phyloP scores from a whole-genome alignment of 306 rosid species.

The Vachellia pachyceras region DNA sequence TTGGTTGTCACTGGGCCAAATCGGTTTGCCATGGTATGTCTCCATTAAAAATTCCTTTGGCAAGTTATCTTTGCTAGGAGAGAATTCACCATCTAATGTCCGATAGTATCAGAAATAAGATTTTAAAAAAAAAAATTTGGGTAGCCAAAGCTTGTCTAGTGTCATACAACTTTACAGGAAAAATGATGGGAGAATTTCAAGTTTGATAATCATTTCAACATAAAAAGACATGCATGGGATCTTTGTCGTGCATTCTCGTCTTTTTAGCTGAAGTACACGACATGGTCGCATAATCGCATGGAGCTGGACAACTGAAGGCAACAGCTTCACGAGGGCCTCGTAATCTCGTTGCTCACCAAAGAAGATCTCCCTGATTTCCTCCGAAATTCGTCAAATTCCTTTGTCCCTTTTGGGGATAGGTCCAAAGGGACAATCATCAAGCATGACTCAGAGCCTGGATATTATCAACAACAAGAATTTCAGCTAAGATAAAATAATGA shows the following conservation, averaged over 20 bases:
- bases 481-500: conserved; percentile 6
- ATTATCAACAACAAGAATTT: conserved; percentile 23
- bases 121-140: no score
- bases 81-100: no score
- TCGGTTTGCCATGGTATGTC: no score
- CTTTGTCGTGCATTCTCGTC: neutral
- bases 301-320: neutral
- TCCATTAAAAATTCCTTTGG: no score
- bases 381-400: conserved; percentile 16
- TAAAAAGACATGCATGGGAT: neutral
- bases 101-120: no score
- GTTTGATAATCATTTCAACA: neutral
- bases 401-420: conserved; percentile 31
- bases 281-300: conserved; percentile 7
- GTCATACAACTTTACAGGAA: neutral
- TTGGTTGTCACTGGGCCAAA: no score
- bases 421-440: neutral
- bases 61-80: no score
- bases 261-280: neutral
- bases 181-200: neutral
- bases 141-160: no score
- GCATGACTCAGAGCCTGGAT: conserved; percentile 14
- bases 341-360: conserved; percentile 28
- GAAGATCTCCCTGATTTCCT: conserved; percentile 28
- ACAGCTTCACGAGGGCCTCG: conserved; percentile 17